phyloP scores from a whole-genome alignment of 148 eudicot genomes.

The Chenopodium quinoa region DNA sequence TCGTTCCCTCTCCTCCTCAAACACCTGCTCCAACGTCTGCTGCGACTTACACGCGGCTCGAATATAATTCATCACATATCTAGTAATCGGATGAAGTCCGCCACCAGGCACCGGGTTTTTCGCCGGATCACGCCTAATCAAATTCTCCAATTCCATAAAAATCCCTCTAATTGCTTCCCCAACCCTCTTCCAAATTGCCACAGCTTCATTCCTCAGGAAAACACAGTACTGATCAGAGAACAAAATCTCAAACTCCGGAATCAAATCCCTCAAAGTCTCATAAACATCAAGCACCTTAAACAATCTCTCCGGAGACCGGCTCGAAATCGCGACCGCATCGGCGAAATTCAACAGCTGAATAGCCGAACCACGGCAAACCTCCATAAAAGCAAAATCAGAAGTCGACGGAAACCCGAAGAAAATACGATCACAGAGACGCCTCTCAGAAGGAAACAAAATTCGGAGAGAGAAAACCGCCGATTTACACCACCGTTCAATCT shows the following conservation, averaged over 20 bases:
- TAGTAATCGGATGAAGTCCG: conserved; percentile 82
- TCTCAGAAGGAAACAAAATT: conserved; percentile 83
- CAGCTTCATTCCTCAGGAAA: conserved; percentile 63
- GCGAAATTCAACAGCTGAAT: conserved; percentile 81
- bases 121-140: conserved; percentile 85
- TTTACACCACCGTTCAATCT: conserved; percentile 82
- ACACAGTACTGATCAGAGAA: conserved; percentile 81
- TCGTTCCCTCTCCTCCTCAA: conserved; percentile 52
- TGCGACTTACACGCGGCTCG: conserved; percentile 81
- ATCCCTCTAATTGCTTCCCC: conserved; percentile 81
- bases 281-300: conserved; percentile 83
- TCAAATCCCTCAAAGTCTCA: conserved; percentile 75
- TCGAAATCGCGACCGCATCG: conserved; percentile 73
- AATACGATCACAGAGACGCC: conserved; percentile 81
- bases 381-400: conserved; percentile 86
- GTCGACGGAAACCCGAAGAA: conserved; percentile 56
- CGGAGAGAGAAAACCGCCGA: conserved; percentile 56
- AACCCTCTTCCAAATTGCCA: conserved; percentile 66
- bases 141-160: conserved; percentile 91
- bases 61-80: conserved; percentile 91
- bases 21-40: conserved; percentile 70
- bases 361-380: conserved; percentile 75
- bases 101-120: conserved; percentile 82
- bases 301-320: conserved; percentile 83
- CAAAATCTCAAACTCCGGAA: conserved; percentile 72